These are phyloP conservation scores for Phylloporus sp. DNA, from an alignment of 768 basidiomycete genomes.

Conservation along the genomic window DNA sequence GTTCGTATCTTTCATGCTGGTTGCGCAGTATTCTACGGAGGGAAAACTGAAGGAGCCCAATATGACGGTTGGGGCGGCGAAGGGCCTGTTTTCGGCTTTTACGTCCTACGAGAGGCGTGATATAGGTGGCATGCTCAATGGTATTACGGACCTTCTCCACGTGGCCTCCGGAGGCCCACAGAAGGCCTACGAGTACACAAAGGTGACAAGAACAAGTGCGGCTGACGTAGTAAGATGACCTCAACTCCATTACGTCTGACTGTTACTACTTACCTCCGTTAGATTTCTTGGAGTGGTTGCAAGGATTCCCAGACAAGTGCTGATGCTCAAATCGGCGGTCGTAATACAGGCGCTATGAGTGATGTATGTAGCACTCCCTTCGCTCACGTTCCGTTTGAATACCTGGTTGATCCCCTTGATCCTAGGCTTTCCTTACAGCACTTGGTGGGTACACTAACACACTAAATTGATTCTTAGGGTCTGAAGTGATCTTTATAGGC, in stretches of 20 bases:
- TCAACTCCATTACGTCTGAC: not conserved
- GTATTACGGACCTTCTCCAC: constrained; percentile 72
- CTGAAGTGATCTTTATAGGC: constrained; percentile 22
- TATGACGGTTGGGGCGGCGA: constrained; percentile 79
- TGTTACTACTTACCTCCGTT: too few species aligned
- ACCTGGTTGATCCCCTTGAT: not conserved
- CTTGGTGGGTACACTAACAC: constrained; percentile 38
- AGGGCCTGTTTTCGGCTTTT: constrained; percentile 77
- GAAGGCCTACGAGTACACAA: constrained; percentile 61
- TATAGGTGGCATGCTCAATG: constrained; percentile 70
- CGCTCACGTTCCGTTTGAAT: not conserved
- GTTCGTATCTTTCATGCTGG: not conserved
- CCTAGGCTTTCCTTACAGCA: constrained; percentile 54
- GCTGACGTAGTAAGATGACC: constrained; percentile 74
- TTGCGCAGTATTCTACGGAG: constrained; percentile 80
- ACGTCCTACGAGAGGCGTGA: constrained; percentile 76
- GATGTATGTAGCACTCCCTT: constrained; percentile 46
- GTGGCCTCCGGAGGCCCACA: constrained; percentile 61
- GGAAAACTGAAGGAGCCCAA: constrained; percentile 96
- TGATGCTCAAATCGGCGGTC: constrained; percentile 62
- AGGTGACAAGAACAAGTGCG: constrained; percentile 64
- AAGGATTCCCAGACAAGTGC: constrained; percentile 83
- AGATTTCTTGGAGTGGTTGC: constrained; percentile 88
- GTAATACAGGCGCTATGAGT: constrained; percentile 78
- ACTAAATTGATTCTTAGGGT: not conserved